Conservation (phyloP, 2,329 filamentous ascomycete genomes). For the Cytospora paraplurivora region DNA sequence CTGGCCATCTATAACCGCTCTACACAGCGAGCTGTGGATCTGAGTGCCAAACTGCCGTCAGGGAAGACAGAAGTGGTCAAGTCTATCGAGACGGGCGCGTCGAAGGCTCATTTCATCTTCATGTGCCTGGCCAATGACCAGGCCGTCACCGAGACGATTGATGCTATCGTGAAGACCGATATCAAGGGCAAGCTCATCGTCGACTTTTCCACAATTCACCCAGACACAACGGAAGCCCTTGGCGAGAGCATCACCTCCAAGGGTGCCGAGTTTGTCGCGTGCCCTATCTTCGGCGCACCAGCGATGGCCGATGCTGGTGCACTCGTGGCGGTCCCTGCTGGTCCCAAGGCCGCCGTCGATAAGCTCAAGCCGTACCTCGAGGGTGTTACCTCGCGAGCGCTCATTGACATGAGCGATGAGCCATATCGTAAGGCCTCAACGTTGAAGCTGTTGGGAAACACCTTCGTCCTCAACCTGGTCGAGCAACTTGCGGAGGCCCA, state of each 20-base stretch:
- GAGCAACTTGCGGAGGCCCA: slow-evolving; percentile 78
- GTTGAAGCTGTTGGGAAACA: slow-evolving; percentile 84
- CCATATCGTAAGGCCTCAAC: slow-evolving; percentile 68
- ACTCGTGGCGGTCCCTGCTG: slow-evolving; percentile 74
- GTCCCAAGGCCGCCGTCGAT: slow-evolving; percentile 60
- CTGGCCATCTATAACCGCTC: slow-evolving; percentile 83
- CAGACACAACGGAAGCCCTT: slow-evolving; percentile 72
- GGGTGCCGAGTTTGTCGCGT: slow-evolving; percentile 74
- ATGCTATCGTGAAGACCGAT: slow-evolving; percentile 56
- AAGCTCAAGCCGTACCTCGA: slow-evolving; percentile 70
- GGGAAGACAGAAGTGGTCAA: slow-evolving; percentile 66
- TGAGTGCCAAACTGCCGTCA: slow-evolving; percentile 60
- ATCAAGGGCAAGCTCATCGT: slow-evolving; percentile 76
- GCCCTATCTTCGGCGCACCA: slow-evolving; percentile 70
- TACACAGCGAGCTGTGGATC: slow-evolving; percentile 62
- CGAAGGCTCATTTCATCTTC: slow-evolving; percentile 76
- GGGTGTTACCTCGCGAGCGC: slow-evolving; percentile 69
- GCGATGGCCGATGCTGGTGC: slow-evolving; percentile 70
- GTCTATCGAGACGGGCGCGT: slow-evolving; percentile 66
- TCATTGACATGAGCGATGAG: slow-evolving; percentile 71
- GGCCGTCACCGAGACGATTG: slow-evolving; percentile 66
- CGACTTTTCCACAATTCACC: slow-evolving; percentile 87
- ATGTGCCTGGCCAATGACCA: slow-evolving; percentile 78
- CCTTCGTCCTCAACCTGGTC: slow-evolving; percentile 81
- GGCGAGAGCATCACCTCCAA: slow-evolving; percentile 58